Evolutionary conservation across 106 monocot genomes (phyloP).

Genomic region (Gastrodia elata): DNA sequence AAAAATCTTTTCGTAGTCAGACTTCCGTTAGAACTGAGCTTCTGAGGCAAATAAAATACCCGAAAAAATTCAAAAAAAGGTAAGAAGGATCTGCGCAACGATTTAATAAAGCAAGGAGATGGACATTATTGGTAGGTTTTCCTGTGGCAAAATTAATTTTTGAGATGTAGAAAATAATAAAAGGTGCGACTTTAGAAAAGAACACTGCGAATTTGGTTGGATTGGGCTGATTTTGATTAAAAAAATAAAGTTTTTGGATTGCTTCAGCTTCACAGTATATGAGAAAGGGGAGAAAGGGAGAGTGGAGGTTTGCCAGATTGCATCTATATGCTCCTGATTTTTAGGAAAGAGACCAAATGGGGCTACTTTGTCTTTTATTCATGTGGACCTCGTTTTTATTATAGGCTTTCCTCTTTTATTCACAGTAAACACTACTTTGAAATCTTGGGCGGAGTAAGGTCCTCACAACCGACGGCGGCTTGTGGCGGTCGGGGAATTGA

Average conservation of each 20-base stretch:
- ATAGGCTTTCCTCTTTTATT: neutral
- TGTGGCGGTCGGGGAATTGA: too few species aligned
- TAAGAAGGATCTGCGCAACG: neutral
- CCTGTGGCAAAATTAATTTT: too few species aligned
- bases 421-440: too few species aligned
- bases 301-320: neutral
- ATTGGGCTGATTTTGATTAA: neutral
- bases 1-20: neutral
- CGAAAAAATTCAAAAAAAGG: neutral
- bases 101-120: neutral
- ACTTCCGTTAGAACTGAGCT: constrained; percentile 3
- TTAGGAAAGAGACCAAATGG: neutral
- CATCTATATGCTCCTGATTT: neutral
- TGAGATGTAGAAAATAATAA: too few species aligned
- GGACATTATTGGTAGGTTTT: neutral
- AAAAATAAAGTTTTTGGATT: neutral
- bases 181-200: neutral
- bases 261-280: neutral
- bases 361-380: neutral
- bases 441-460: too few species aligned
- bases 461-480: too few species aligned
- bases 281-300: neutral
- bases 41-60: neutral
- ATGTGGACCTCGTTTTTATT: neutral
- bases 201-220: neutral